A percentile compares a stretch with the other conserved stretches of the same genome.
These are phyloP conservation scores for Pseudopediastrum boryanum DNA, from an alignment of 139 green algal genomes.

Conservation along the genomic window DNA sequence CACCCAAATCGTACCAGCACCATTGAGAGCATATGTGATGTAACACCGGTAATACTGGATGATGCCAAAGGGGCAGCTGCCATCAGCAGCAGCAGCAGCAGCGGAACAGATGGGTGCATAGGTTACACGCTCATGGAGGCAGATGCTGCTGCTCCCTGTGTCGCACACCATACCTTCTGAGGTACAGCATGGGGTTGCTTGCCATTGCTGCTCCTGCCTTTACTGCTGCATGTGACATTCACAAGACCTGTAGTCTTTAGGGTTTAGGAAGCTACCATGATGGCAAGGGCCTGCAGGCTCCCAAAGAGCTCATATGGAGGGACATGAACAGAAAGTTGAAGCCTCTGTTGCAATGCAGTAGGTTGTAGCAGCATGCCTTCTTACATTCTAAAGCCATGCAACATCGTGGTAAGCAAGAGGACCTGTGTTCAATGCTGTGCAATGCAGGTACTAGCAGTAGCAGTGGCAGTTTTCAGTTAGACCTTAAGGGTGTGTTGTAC, in stretches of 20 bases:
- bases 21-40: neutral
- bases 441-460: conserved; percentile 35
- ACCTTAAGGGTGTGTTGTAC: conserved; percentile 71
- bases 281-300: neutral
- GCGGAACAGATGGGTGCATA: neutral
- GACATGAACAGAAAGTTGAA: neutral
- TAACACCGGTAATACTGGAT: neutral
- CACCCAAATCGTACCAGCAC: no score
- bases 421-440: neutral
- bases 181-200: neutral
- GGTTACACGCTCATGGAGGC: neutral
- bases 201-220: neutral
- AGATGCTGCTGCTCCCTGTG: neutral
- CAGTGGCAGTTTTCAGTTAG: conserved; percentile 40
- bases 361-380: no score
- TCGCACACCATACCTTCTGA: neutral
- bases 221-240: no score
- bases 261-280: neutral
- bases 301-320: neutral
- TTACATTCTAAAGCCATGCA: neutral
- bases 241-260: no score
- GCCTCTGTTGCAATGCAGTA: neutral
- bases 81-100: conserved; percentile 9
- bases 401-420: neutral
- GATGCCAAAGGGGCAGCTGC: neutral